Evolutionary conservation across 192 early-diverging fungal species (phyloP).

Genomic region (Gaertneriomyces semiglobifer): DNA sequence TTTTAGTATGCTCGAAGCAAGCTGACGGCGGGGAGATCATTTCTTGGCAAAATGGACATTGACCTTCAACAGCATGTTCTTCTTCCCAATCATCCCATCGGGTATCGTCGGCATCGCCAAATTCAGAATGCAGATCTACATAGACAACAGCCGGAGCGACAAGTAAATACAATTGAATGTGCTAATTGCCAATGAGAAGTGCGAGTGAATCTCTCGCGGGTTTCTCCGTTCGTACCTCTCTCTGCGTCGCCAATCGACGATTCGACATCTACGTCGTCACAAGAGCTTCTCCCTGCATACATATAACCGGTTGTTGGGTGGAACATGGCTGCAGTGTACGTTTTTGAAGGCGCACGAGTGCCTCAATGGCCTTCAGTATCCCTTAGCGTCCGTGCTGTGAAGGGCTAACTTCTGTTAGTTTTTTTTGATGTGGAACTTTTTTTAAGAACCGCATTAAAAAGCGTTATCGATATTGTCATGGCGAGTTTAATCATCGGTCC

Average conservation of each 20-base stretch:
- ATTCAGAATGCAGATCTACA: conserved; percentile 32
- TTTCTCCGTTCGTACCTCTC: conserved; percentile 14
- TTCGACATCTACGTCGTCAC: no score
- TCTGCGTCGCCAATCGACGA: conserved; percentile 32
- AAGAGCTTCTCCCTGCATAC: no score
- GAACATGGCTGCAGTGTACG: no score
- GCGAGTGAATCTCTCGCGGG: background rate
- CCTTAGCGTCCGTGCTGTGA: no score
- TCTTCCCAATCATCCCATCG: conserved; percentile 43
- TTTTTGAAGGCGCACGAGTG: no score
- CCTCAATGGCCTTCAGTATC: no score
- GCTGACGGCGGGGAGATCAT: conserved; percentile 9
- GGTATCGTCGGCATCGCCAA: conserved; percentile 28
- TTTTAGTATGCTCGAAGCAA: conserved; percentile 27
- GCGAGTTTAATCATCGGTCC: no score
- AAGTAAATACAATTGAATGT: background rate
- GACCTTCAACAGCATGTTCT: conserved; percentile 25
- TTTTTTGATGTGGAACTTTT: no score
- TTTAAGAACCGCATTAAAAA: no score
- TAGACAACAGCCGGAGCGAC: background rate
- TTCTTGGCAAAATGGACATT: conserved; percentile 31
- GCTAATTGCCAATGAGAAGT: background rate
- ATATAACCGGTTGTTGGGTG: no score
- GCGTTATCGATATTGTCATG: no score
- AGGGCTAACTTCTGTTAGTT: no score